Evolutionary conservation across 1,139 yeast genomes (phyloP).

Genomic region (Lizanozyma gosingica): DNA sequence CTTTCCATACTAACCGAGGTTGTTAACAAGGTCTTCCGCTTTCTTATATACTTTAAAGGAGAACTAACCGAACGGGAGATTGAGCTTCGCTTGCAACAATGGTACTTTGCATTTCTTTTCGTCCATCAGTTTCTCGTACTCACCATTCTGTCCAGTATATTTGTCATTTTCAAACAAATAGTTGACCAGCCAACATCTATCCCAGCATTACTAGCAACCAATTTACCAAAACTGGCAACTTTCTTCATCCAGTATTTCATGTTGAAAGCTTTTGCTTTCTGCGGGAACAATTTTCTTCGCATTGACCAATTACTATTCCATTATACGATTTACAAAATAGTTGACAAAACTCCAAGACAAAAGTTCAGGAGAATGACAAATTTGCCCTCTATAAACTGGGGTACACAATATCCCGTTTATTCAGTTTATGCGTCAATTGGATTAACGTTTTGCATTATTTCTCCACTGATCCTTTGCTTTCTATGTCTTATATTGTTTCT

Average conservation of each 20-base stretch:
- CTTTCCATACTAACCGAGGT: conserved; percentile 49
- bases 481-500: conserved; percentile 49
- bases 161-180: conserved; percentile 55
- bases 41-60: conserved; percentile 41
- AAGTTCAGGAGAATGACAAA: conserved; percentile 37
- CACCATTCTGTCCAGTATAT: conserved; percentile 73
- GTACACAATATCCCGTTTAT: conserved; percentile 65
- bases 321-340: conserved; percentile 25
- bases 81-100: conserved; percentile 52
- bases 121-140: conserved; percentile 80
- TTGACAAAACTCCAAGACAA: conserved; percentile 53
- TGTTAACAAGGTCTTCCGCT: conserved; percentile 43
- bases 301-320: conserved; percentile 37
- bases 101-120: conserved; percentile 63
- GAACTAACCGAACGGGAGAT: conserved; percentile 45
- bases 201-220: conserved; percentile 61
- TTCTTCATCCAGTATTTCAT: conserved; percentile 71
- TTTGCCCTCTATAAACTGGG: conserved; percentile 55
- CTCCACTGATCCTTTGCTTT: conserved; percentile 67
- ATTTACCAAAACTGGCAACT: conserved; percentile 74
- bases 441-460: conserved; percentile 62
- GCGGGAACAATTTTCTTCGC: conserved; percentile 60
- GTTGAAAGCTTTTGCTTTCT: conserved; percentile 62
- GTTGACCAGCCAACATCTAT: conserved; percentile 65
- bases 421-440: conserved; percentile 75